Conservation (phyloP, 1,284 basidiomycete species). For the Peniophora sp. region DNA sequence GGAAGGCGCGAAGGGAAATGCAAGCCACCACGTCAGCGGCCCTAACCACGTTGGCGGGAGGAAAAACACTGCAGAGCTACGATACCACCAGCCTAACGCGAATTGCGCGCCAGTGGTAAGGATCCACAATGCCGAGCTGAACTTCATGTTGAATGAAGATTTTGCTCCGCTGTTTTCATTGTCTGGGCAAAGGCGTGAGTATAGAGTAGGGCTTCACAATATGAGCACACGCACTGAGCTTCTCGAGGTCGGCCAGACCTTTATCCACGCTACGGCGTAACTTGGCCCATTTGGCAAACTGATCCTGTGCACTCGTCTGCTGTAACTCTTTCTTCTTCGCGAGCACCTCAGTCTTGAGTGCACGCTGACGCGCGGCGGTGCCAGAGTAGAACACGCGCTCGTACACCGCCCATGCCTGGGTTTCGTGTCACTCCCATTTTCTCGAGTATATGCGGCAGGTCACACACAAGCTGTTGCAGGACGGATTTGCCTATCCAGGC, state of each 20-base stretch:
- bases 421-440: conserved; percentile 1
- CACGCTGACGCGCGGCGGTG: conserved; percentile 47
- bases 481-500: conserved; percentile 84
- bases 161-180: conserved; percentile 57
- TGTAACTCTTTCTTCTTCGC: conserved; percentile 79
- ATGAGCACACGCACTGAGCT: conserved; percentile 61
- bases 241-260: conserved; percentile 88
- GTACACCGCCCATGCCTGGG: conserved; percentile 64
- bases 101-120: conserved; percentile 82
- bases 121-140: conserved; percentile 72
- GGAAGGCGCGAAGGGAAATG: conserved; percentile 75
- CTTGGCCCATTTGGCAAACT: conserved; percentile 99
- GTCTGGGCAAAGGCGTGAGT: conserved; percentile 38
- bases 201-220: conserved; percentile 1
- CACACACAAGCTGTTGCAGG: conserved; percentile 68
- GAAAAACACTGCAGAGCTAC: conserved; percentile 84
- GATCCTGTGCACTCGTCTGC: conserved; percentile 91
- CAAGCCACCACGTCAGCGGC: conserved; percentile 75
- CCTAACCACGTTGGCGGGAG: conserved; percentile 85
- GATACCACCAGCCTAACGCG: conserved; percentile 82
- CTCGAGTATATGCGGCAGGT: conserved; percentile 5
- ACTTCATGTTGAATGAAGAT: conserved; percentile 64
- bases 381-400: conserved; percentile 55
- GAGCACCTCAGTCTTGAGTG: conserved; percentile 74
- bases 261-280: conserved; percentile 89